Evolutionary conservation across 163 green algal genomes (phyloP), one percentile per base, ranked within the genome.

Genomic region (Volvox carteri): DNA sequence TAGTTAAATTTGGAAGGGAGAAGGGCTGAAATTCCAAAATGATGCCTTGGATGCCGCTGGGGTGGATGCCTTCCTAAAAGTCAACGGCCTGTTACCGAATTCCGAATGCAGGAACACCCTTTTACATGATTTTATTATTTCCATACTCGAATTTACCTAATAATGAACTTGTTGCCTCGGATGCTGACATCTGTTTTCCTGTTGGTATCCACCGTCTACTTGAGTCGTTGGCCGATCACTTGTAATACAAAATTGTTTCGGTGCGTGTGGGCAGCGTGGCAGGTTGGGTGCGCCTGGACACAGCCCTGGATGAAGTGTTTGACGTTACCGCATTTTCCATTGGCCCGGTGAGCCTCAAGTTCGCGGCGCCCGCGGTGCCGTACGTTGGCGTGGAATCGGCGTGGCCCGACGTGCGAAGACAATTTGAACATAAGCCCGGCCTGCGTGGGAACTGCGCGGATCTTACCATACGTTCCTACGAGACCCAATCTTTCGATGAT

Each of bases 261-360:
- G 2, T 2, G 4, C 62, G 62, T 74, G n/a, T 33, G 30, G 33
- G 44, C 73, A 80, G 73, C 9, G 21, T 62, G n/a, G 46, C 41
- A n/a, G 73, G 23, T 18, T 65, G 42, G 73, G 28, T 80, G 44
- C 44, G 25, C 21, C 21, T 80, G 73, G 44, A 80, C n/a, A 46
- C 21, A 4, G 19, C 37, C 21, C 42, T 80, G 73, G 42, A 80
- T 21, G 28, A 65, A 3, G 14, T n/a, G 42, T 39, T 62, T 14
- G 44, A 80, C 42, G 37, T 28, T 2, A 78, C 70, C 19, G 70
- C 70, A 6, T 9, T 78, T 50, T 54, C 35, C 9, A 35, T 56
- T 30, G 70, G 70, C 14, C 39, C 70, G 7, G 37, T 54, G 37
- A 78, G 70, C 37, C 70, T 78, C 19, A 78, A 78, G 37, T 78